Evolutionary conservation across 192 early-diverging fungal species (phyloP), one percentile per base, ranked within the genome.

Genomic region (Rhizophagus clarus): DNA sequence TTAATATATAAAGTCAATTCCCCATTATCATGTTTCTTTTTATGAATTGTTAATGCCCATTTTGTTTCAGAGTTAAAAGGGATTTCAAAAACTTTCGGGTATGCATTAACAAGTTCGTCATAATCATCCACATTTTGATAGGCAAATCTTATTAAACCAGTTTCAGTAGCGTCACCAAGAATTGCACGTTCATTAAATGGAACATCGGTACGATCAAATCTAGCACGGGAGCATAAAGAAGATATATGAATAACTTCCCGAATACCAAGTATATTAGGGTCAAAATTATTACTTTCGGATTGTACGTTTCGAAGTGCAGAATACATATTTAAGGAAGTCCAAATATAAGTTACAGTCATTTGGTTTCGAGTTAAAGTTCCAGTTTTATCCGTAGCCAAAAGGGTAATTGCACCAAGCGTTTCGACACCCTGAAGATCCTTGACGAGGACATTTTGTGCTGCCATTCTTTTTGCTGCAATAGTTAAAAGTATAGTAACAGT

Each of bases 11-110:
- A 85, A 22, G 93, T 96, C 67, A 95, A 85, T 22, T 85, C 76
- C 34, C 95, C 94, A 60, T 84, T 84, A 31, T 83, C 83, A 80
- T 95, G 94, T 56, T 85, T 76, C 85, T 95, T 95, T 74, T 88
- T 82, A 82, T 97, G 95, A 77, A 98, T 94, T 11, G 95, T 91
- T 90, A 97, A 92, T 79, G 91, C 91, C 96, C 95, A 97, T 83
- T 99, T 99, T 90, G 93, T 97, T 28, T 96, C 93, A 31, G 94
- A 95, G 88, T 96, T 97, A 90, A 98, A 97, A 15, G 97, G 96
- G 51, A 97, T 92, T 85, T 97, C 97, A 87, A 97, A 94, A 79
- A 96, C 95, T 85, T 96, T 97, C 66, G 94, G 93, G 80, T 94
- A 94, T 45, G 69, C 61, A 22, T 91, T 89, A 45, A 80, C 67